A percentile compares a stretch with the other conserved stretches of the same genome.
These are phyloP conservation scores for Candida verbasci DNA, from an alignment of 805 yeast species.

Conservation along the genomic window DNA sequence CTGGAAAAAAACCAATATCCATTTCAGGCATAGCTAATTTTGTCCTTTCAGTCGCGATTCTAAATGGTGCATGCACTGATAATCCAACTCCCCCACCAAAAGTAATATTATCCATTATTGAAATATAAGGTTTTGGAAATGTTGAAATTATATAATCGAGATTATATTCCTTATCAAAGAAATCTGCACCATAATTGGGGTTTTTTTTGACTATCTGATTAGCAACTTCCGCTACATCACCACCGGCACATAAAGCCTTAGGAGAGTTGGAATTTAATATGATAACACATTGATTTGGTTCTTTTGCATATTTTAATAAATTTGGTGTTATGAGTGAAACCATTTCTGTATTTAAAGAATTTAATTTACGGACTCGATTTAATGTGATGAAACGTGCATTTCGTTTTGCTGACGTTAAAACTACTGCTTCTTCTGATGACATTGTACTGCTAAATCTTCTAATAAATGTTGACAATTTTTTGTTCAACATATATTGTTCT, in stretches of 20 bases:
- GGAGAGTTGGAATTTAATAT: conserved; percentile 63
- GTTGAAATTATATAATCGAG: conserved; percentile 76
- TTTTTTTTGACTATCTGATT: conserved; percentile 47
- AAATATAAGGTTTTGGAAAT: conserved; percentile 82
- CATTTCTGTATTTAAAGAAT: conserved; percentile 80
- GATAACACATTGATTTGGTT: conserved; percentile 58
- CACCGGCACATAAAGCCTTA: conserved; percentile 90
- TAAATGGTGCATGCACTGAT: conserved; percentile 84
- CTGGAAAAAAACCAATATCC: conserved; percentile 94
- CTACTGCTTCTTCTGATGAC: conserved; percentile 35
- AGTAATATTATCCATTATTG: conserved; percentile 85
- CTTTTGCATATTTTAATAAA: conserved; percentile 69
- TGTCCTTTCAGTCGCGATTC: conserved; percentile 89
- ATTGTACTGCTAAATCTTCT: not conserved
- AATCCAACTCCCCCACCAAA: conserved; percentile 99
- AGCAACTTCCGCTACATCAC: conserved; percentile 86
- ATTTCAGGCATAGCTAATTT: conserved; percentile 97
- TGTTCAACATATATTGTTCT: not conserved
- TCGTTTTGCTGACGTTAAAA: conserved; percentile 56
- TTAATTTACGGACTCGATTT: conserved; percentile 78
- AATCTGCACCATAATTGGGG: conserved; percentile 48
- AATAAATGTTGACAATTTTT: not conserved
- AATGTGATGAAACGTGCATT: conserved; percentile 70
- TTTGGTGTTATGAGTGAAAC: conserved; percentile 67
- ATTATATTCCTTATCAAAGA: conserved; percentile 78